These are phyloP conservation scores for Leptographium lundbergii DNA, from an alignment of 2,329 filamentous ascomycete genomes.

Conservation along the genomic window DNA sequence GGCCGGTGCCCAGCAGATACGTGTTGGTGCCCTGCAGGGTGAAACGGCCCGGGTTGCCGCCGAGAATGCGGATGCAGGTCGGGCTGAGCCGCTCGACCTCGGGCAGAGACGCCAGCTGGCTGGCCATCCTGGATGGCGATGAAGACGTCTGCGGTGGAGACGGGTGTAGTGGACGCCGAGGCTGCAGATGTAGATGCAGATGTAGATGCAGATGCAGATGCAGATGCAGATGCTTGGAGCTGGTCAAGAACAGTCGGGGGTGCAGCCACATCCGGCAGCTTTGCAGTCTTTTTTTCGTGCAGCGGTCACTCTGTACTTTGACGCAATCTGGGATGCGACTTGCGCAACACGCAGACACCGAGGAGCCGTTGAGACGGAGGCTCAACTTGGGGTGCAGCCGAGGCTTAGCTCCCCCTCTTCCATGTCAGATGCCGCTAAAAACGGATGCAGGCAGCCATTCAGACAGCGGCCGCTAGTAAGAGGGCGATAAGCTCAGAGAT, in stretches of 20 bases:
- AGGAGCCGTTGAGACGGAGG: neutral
- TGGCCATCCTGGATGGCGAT: constrained; percentile 34
- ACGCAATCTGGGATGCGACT: too few species aligned
- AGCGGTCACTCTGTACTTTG: too few species aligned
- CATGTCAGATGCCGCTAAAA: neutral
- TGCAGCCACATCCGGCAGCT: too few species aligned
- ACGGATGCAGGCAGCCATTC: neutral
- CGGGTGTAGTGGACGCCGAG: too few species aligned
- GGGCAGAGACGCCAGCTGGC: constrained; percentile 50
- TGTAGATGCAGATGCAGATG: neutral
- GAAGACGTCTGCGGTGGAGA: too few species aligned
- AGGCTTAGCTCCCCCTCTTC: neutral
- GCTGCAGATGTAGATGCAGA: neutral
- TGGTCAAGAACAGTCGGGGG: too few species aligned
- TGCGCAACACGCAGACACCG: too few species aligned
- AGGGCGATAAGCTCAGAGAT: constrained; percentile 8
- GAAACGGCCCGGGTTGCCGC: constrained; percentile 80
- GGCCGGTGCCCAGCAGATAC: constrained; percentile 73
- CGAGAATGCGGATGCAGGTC: constrained; percentile 70
- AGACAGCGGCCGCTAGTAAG: neutral
- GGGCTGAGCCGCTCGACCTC: constrained; percentile 68
- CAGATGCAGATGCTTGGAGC: neutral
- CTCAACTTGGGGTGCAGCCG: neutral
- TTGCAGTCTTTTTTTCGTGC: too few species aligned
- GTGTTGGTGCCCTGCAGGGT: constrained; percentile 78